Base-by-base conservation (phyloP, 2,329 filamentous ascomycete species). In the Apiospora pterosperma region DNA sequence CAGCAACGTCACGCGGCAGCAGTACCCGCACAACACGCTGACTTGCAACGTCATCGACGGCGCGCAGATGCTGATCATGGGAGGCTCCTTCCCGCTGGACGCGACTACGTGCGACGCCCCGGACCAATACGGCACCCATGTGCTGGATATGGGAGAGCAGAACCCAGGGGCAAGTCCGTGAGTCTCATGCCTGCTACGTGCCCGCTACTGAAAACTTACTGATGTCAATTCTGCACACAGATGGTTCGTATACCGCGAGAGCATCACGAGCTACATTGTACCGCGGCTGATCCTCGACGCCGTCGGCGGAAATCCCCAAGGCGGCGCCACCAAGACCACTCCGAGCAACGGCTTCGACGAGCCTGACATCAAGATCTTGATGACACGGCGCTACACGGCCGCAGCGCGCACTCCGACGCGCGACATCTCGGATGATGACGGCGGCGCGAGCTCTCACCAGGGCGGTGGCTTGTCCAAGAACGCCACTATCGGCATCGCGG, bases 1-100 rank as follows among this genome's bases (percentile, higher is more conserved):
- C 59, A 76, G 80, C 64, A 71, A 73, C 16, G 79, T 19, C 12
- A 4, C 78, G 1, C 77, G 80, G 36, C 77, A 80, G 36, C 72
- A 71, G 42, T 78, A 77, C 41, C 81, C 81, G 16, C 85, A 87
- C 67, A 82, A 88, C 72, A 84, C 82, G 31, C 77, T 87, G 34
- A 84, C 80, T 39, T 89, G 87, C 71, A 86, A 87, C 70, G 83
- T 89, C 34, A 75, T 87, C 23, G 80, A 82, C 62, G 75, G 78
- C 58, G 79, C 82, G 5, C 88, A 90, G 72, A 89, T 90, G 84
- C 75, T 90, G 28, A 80, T 90, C 59, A 84, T 89, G 39, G 88
- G 88, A 25, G 88, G 88, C 21, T 82, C 80, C 58, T 87, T 88
- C 66, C 82, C 86, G 0, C 69, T 78, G 12, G 74, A 80, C 39